phyloP scores from a whole-genome alignment of 768 basidiomycete species.

The Leccinum longicurvipes region DNA sequence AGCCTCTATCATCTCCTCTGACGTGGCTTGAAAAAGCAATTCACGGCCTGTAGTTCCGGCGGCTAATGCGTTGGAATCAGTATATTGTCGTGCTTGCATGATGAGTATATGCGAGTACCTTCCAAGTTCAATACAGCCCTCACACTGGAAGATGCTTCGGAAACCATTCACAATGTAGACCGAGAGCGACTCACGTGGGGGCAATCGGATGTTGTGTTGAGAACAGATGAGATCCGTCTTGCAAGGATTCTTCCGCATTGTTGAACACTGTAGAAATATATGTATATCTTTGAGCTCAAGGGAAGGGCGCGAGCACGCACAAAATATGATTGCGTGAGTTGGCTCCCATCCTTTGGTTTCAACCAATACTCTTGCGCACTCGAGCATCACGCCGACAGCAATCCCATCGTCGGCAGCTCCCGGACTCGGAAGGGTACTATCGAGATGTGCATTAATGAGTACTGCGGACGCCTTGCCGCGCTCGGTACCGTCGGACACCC shows the following conservation, averaged over 20 bases:
- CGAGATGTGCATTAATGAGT: slow-evolving; percentile 86
- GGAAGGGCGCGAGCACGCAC: slow-evolving; percentile 42
- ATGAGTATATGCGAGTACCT: slow-evolving; percentile 40
- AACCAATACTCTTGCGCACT: slow-evolving; percentile 73
- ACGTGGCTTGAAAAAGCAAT: slow-evolving; percentile 93
- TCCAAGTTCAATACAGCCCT: slow-evolving; percentile 73
- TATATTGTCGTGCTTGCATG: background rate
- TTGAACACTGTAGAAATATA: slow-evolving; percentile 70
- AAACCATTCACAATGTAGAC: background rate
- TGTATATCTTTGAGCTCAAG: background rate
- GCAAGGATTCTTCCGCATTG: slow-evolving; percentile 90
- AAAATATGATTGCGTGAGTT: slow-evolving; percentile 73
- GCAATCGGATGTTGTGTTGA: slow-evolving; percentile 83
- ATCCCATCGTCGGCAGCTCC: slow-evolving; percentile 89
- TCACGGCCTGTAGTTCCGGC: slow-evolving; percentile 87
- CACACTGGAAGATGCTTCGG: slow-evolving; percentile 39
- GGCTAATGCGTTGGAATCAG: slow-evolving; percentile 40
- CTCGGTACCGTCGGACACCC: slow-evolving; percentile 74
- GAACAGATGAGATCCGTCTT: slow-evolving; percentile 92
- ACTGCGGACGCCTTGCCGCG: slow-evolving; percentile 77
- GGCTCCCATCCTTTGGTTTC: slow-evolving; percentile 69
- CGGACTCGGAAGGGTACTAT: slow-evolving; percentile 85
- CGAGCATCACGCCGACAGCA: slow-evolving; percentile 88
- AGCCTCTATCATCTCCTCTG: slow-evolving; percentile 90
- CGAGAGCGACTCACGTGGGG: slow-evolving; percentile 49